A percentile compares a stretch with the other conserved stretches of the same genome.
These are phyloP conservation scores for Didymellaceae sp. DNA, from an alignment of 2,329 filamentous ascomycete genomes.

Conservation along the genomic window DNA sequence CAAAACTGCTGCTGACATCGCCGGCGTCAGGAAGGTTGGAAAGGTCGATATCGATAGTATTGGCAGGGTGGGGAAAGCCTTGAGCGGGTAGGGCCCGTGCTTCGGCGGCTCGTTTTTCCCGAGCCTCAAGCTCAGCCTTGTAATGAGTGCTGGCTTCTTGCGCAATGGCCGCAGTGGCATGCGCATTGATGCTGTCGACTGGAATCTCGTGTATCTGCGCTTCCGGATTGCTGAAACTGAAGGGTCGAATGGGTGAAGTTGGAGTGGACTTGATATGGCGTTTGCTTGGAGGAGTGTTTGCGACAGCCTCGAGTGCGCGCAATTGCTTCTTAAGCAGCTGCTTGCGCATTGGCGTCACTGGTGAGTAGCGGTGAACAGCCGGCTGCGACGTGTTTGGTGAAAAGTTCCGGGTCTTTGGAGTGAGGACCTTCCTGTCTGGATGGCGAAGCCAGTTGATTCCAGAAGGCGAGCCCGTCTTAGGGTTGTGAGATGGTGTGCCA, in stretches of 20 bases:
- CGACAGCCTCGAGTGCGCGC: slow-evolving; percentile 1
- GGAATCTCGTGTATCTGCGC: neutral
- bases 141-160: slow-evolving; percentile 8
- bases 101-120: slow-evolving; percentile 17
- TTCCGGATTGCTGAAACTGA: slow-evolving; percentile 1
- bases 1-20: slow-evolving; percentile 4
- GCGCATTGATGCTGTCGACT: slow-evolving; percentile 3
- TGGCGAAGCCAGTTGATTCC: neutral
- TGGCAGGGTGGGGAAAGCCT: slow-evolving; percentile 5
- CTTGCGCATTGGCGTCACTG: slow-evolving; percentile 1
- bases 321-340: slow-evolving; percentile 13
- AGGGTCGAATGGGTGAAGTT: neutral
- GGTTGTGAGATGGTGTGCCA: slow-evolving; percentile 20
- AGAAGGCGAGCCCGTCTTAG: slow-evolving; percentile 14
- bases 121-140: slow-evolving; percentile 14
- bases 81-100: slow-evolving; percentile 15
- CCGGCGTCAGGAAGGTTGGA: slow-evolving; percentile 6
- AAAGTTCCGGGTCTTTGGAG: neutral
- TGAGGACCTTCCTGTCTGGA: neutral
- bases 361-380: neutral
- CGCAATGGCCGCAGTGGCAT: slow-evolving; percentile 6
- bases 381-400: neutral
- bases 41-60: slow-evolving; percentile 15
- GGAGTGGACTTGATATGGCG: slow-evolving; percentile 2
- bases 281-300: neutral